Percentiles rank a stretch among this genome's conserved stretches.
Evolutionary conservation across 2,329 filamentous ascomycete species (phyloP).

Genomic region (Fusarium verrucosum): DNA sequence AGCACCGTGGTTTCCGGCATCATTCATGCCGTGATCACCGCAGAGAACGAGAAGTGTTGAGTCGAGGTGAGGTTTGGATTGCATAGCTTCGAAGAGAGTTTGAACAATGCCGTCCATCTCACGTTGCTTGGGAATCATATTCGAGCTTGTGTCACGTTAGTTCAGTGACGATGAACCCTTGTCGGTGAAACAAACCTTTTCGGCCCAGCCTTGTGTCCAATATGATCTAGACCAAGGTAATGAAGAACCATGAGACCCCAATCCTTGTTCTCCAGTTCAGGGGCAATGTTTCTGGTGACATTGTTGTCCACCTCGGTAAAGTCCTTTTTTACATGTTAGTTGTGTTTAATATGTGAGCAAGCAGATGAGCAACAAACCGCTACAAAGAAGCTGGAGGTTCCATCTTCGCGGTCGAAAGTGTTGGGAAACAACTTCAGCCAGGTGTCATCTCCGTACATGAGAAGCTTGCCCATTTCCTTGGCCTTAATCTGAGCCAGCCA

Average conservation of each 20-base stretch:
- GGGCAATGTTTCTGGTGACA: slow-evolving; percentile 87
- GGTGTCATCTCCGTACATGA: slow-evolving; percentile 98
- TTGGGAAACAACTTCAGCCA: slow-evolving; percentile 97
- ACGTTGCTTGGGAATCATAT: slow-evolving; percentile 91
- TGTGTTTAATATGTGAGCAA: neutral
- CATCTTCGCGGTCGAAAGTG: slow-evolving; percentile 86
- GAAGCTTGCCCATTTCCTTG: slow-evolving; percentile 74
- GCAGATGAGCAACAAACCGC: slow-evolving; percentile 71
- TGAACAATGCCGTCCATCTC: slow-evolving; percentile 92
- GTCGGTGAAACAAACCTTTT: slow-evolving; percentile 64
- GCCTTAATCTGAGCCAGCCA: slow-evolving; percentile 94
- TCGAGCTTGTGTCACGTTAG: slow-evolving; percentile 63
- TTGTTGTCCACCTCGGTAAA: slow-evolving; percentile 98
- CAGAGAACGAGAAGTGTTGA: slow-evolving; percentile 86
- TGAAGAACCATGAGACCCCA: slow-evolving; percentile 96
- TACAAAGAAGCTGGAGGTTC: slow-evolving; percentile 98
- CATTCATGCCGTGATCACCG: slow-evolving; percentile 99
- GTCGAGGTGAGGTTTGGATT: slow-evolving; percentile 72
- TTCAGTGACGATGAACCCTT: neutral
- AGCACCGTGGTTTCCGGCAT: slow-evolving; percentile 95
- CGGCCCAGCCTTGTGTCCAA: slow-evolving; percentile 95
- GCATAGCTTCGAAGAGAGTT: slow-evolving; percentile 79
- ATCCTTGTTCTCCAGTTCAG: slow-evolving; percentile 78
- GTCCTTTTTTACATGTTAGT: slow-evolving; percentile 65
- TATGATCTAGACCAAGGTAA: slow-evolving; percentile 95